Evolutionary conservation across 2,329 filamentous ascomycete species (phyloP).

Genomic region (Botryotinia globosa): DNA sequence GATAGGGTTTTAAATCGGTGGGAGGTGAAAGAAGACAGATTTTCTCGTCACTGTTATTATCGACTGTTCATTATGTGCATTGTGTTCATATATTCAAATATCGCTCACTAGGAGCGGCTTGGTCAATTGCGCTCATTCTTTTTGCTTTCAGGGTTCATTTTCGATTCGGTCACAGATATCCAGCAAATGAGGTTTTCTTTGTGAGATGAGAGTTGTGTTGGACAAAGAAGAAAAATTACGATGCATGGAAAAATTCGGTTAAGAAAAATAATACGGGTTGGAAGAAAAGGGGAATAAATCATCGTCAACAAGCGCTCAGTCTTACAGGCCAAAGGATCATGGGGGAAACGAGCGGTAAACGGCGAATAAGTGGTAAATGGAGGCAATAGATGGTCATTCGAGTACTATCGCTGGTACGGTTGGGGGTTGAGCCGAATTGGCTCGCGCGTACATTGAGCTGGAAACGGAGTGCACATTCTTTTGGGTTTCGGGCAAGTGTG

Average conservation of each 20-base stretch:
- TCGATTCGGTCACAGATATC: background rate
- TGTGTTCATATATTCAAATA: background rate
- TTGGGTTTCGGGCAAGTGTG: background rate
- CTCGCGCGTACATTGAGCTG: background rate
- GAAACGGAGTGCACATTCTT: background rate
- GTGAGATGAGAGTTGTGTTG: background rate
- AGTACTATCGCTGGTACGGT: constrained; percentile 8
- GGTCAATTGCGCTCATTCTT: background rate
- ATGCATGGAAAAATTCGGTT: background rate
- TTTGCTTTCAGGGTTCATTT: background rate
- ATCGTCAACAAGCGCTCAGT: background rate
- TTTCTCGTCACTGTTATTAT: background rate
- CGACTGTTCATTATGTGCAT: background rate
- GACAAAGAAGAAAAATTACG: background rate
- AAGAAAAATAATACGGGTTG: background rate
- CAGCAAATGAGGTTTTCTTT: background rate
- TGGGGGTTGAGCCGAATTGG: background rate
- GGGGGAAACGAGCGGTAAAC: background rate
- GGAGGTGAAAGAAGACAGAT: background rate
- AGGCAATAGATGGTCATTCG: background rate
- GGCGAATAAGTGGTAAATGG: background rate
- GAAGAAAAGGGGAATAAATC: background rate
- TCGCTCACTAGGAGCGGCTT: background rate
- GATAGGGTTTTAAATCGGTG: background rate
- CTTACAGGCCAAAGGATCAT: background rate